phyloP scores from a whole-genome alignment of 2,329 filamentous ascomycete species.

The Diaporthe velutina region DNA sequence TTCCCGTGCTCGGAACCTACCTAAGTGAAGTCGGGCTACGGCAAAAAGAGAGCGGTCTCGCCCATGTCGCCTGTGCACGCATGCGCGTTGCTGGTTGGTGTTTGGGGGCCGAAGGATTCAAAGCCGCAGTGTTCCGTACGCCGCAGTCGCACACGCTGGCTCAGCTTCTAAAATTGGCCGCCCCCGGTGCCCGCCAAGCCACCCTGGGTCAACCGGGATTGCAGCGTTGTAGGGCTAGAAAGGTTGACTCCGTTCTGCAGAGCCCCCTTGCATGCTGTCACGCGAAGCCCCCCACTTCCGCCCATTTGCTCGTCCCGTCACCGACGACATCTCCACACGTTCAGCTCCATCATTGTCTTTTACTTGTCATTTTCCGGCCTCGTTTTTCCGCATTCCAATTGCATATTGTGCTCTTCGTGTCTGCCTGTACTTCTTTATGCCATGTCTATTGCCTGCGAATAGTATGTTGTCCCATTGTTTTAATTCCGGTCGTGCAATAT shows the following conservation, averaged over 20 bases:
- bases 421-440: background rate
- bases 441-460: slow-evolving; percentile 4
- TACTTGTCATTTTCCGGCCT: slow-evolving; percentile 16
- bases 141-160: background rate
- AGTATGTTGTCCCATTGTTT: slow-evolving; percentile 4
- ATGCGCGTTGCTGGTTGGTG: background rate
- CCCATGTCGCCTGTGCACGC: background rate
- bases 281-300: background rate
- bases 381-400: background rate
- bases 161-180: slow-evolving; percentile 26
- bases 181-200: slow-evolving; percentile 3
- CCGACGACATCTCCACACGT: background rate
- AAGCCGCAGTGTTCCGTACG: background rate
- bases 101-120: slow-evolving; percentile 19
- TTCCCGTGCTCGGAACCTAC: background rate
- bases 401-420: background rate
- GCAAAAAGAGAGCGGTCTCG: background rate
- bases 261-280: slow-evolving; percentile 1
- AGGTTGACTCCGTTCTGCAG: background rate
- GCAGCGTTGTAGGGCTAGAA: slow-evolving; percentile 3
- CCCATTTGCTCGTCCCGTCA: slow-evolving; percentile 3
- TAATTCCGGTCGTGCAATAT: background rate
- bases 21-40: background rate
- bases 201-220: slow-evolving; percentile 8
- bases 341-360: slow-evolving; percentile 3